These are phyloP conservation scores for Tuber melanosporum DNA, from an alignment of 495 filamentous ascomycete genomes.

Conservation along the genomic window DNA sequence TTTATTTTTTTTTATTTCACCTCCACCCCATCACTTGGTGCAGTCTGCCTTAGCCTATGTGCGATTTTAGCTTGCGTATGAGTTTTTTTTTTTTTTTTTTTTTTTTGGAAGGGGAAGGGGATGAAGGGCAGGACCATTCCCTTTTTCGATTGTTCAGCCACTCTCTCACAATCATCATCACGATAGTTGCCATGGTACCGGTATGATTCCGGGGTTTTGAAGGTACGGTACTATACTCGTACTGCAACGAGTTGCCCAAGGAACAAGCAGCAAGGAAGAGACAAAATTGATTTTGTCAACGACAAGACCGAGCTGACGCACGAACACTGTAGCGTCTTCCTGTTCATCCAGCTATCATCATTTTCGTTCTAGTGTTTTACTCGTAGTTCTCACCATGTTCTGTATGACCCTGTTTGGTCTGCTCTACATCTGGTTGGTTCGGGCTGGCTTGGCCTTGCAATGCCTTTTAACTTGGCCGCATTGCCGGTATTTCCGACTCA, in stretches of 20 bases:
- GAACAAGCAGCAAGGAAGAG: not conserved
- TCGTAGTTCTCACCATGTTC: not conserved
- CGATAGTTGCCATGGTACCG: not conserved
- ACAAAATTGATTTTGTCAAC: not conserved
- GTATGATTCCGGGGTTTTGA: not conserved
- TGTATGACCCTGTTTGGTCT: not conserved
- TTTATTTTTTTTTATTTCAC: no score
- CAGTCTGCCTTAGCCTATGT: not conserved
- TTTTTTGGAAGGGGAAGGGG: not conserved
- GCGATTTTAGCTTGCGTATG: not conserved
- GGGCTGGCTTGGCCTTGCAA: not conserved
- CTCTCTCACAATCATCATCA: not conserved
- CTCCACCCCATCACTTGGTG: not conserved
- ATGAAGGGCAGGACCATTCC: not conserved
- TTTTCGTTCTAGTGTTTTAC: not conserved
- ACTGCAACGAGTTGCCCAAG: not conserved
- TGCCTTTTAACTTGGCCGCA: not conserved
- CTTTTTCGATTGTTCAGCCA: not conserved
- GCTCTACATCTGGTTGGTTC: not conserved
- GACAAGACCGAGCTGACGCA: not conserved
- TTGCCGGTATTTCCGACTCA: slow-evolving; percentile 6
- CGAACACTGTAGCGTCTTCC: not conserved
- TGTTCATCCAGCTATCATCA: not conserved
- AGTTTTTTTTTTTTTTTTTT: not conserved
- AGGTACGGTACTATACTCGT: not conserved